phyloP scores from a whole-genome alignment of 2,329 filamentous ascomycete genomes.

The Fusarium solani-melongenae region DNA sequence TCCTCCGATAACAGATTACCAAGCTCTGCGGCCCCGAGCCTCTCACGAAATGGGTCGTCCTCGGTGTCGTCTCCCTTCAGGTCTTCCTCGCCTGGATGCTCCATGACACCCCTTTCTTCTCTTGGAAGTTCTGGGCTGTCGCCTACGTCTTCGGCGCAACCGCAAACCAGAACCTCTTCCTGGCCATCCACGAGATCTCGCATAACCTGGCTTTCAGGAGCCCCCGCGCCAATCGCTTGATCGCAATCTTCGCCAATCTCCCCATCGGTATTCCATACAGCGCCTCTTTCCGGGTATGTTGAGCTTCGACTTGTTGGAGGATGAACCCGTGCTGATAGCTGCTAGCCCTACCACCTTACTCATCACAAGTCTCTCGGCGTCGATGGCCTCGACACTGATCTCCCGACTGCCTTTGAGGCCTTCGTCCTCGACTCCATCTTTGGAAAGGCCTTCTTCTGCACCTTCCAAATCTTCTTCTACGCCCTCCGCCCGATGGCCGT shows the following conservation, averaged over 20 bases:
- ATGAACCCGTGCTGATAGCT: slow-evolving; percentile 31
- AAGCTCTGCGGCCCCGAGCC: slow-evolving; percentile 98
- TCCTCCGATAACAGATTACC: slow-evolving; percentile 71
- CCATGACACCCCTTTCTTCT: slow-evolving; percentile 80
- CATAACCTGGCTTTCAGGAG: slow-evolving; percentile 96
- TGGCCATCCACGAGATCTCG: slow-evolving; percentile 98
- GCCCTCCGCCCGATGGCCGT: slow-evolving; percentile 95
- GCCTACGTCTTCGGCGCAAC: slow-evolving; percentile 95
- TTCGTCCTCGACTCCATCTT: slow-evolving; percentile 93
- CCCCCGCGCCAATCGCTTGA: slow-evolving; percentile 80
- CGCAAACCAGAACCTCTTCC: slow-evolving; percentile 97
- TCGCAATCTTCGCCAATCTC: slow-evolving; percentile 94
- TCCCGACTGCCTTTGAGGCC: slow-evolving; percentile 91
- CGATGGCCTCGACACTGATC: slow-evolving; percentile 93
- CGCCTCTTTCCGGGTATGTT: slow-evolving; percentile 86
- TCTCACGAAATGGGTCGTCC: slow-evolving; percentile 92
- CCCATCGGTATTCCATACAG: slow-evolving; percentile 97
- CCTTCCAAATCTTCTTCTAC: slow-evolving; percentile 99
- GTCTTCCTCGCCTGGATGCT: slow-evolving; percentile 81
- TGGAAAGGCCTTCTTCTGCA: slow-evolving; percentile 98
- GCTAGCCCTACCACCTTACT: slow-evolving; percentile 92
- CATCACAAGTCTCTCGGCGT: slow-evolving; percentile 99
- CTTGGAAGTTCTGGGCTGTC: slow-evolving; percentile 84
- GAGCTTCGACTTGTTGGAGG: neutral
- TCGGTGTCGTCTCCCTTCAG: slow-evolving; percentile 85